Conservation (phyloP, 2,329 filamentous ascomycete genomes). For the Claviceps africana region DNA sequence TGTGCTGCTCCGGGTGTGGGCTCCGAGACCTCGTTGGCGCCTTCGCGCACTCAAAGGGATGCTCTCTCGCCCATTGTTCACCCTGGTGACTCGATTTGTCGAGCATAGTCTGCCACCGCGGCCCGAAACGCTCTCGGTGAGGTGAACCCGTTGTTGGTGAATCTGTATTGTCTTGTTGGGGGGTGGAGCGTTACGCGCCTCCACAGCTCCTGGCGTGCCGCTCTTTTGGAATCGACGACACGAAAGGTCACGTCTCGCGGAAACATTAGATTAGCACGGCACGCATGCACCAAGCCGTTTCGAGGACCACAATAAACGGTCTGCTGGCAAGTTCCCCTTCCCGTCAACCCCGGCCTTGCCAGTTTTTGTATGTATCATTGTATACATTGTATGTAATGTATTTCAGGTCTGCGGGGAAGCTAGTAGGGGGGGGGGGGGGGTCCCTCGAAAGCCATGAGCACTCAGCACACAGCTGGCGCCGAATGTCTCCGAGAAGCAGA, state of each 20-base stretch:
- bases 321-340: neutral
- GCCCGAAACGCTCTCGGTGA: neutral
- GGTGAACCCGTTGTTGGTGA: neutral
- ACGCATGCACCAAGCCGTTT: neutral
- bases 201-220: too few species aligned
- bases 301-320: neutral
- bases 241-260: too few species aligned
- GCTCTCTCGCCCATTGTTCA: neutral
- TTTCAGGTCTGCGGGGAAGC: neutral
- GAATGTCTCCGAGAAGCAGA: neutral
- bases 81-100: neutral
- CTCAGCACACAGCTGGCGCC: neutral
- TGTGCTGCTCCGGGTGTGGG: too few species aligned
- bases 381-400: too few species aligned
- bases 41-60: too few species aligned
- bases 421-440: too few species aligned
- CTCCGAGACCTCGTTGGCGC: too few species aligned
- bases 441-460: neutral
- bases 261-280: neutral
- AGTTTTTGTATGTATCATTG: too few species aligned
- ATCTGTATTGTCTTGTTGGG: too few species aligned
- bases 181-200: too few species aligned
- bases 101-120: neutral
- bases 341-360: neutral
- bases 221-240: too few species aligned